Base-by-base conservation (phyloP, 345 rosid genomes). In the Acer yangbiense region DNA sequence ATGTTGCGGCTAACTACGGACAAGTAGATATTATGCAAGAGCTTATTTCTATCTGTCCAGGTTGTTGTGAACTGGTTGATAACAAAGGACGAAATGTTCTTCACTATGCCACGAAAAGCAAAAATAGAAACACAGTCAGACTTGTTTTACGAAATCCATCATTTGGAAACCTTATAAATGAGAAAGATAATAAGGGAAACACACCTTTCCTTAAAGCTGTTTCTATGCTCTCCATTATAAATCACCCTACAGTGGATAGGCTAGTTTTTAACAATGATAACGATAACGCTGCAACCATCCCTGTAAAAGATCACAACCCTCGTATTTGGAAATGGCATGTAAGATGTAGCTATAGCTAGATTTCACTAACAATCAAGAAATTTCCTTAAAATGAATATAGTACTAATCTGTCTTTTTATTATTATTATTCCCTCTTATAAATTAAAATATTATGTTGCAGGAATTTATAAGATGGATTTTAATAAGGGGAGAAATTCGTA, bases 1-100 rank as follows among this genome's bases (percentile, higher is more conserved):
- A 75, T 41, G 1, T 76, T 44, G 80, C 83, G 6, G 80, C 77
- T 32, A 1, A 20, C 16, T 12, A 39, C 11, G 68, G 73, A 14
- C 2, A 3, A 0, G 17, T 5, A 9, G 0, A 32, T 2, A 41
- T 48, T 6, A 72, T 72, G 77, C 3, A 23, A 17, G n/a, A 41
- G 27, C 35, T 76, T 3, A 77, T 77, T 20, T 61, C 65, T 1
- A 3, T 2, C 5, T 81, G 80, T 43, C 78, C 83, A 9, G 70
- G 52, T 3, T 76, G 83, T 8, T 66, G 44, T 18, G 77, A 81
- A 43, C 52, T 65, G 6, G 68, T 57, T 7, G 83, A 81, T 29
- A 13, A 1, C 1, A 76, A 23, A 65, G 83, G 77, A 1, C 10
- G 76, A 65, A 81, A 72, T 41, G 66, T 72, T 58, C 74, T 71